Conservation (phyloP, 2,329 filamentous ascomycete species). For the Capronia epimyces region DNA sequence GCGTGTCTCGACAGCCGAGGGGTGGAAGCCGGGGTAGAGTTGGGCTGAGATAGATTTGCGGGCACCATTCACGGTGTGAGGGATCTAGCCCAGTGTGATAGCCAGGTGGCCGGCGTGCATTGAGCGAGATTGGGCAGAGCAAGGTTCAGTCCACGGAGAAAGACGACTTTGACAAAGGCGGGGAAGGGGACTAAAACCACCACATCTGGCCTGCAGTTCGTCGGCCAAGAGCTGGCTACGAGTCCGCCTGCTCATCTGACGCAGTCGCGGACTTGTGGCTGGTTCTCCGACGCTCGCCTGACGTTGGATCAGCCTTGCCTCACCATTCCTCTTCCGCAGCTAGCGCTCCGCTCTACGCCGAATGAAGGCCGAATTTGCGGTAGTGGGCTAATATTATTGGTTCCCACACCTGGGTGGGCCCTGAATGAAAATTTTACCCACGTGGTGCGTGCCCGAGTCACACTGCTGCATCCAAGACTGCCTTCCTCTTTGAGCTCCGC, state of each 20-base stretch:
- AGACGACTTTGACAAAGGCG: conserved; percentile 15
- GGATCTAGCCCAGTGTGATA: neutral
- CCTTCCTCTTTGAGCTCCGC: neutral
- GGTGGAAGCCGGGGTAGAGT: neutral
- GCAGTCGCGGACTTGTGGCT: conserved; percentile 7
- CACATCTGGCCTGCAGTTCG: neutral
- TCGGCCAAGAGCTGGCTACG: neutral
- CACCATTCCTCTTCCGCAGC: conserved; percentile 8
- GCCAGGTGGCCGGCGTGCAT: neutral
- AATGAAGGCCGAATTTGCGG: conserved; percentile 16
- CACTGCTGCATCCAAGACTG: neutral
- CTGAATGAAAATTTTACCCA: conserved; percentile 25
- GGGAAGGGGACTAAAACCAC: conserved; percentile 5
- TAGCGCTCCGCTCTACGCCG: conserved; percentile 9
- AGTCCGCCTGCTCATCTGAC: conserved; percentile 18
- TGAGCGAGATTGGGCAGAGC: neutral
- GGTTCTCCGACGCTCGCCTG: conserved; percentile 17
- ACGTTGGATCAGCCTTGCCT: conserved; percentile 28
- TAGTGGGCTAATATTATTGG: conserved; percentile 11
- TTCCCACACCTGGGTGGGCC: conserved; percentile 19
- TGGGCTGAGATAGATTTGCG: conserved; percentile 5
- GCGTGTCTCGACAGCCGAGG: neutral
- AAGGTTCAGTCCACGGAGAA: conserved; percentile 27
- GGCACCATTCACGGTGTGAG: conserved; percentile 3
- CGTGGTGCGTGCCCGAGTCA: conserved; percentile 10